These are phyloP conservation scores for Penicillium sp. DNA, from an alignment of 2,329 filamentous ascomycete species.

Conservation along the genomic window DNA sequence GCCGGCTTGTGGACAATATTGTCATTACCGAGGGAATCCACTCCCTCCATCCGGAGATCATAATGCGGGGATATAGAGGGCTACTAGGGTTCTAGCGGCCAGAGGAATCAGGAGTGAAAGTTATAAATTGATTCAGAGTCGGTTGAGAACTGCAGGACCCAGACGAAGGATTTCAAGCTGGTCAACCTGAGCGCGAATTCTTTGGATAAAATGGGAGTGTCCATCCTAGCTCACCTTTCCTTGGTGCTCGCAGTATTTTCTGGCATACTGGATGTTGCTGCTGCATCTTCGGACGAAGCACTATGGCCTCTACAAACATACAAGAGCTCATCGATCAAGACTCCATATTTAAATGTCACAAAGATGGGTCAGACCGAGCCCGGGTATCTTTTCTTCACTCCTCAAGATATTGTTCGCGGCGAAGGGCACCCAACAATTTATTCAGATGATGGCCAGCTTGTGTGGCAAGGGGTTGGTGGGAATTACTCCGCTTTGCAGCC, in stretches of 20 bases:
- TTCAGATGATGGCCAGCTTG: conserved; percentile 31
- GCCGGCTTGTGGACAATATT: neutral
- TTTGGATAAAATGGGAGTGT: neutral
- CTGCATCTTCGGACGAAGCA: conserved; percentile 5
- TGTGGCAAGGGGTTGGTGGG: conserved; percentile 32
- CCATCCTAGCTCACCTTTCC: neutral
- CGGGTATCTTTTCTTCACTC: conserved; percentile 31
- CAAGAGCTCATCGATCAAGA: conserved; percentile 19
- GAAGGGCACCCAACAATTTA: conserved; percentile 26
- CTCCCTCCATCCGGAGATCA: neutral
- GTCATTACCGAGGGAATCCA: neutral
- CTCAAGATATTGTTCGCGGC: conserved; percentile 13
- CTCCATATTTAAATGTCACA: conserved; percentile 25
- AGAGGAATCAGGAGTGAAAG: neutral
- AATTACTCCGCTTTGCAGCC: conserved; percentile 28
- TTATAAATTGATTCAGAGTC: neutral
- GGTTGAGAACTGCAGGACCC: too few relatives aligned
- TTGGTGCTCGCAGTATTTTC: conserved; percentile 12
- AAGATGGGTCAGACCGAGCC: conserved; percentile 30
- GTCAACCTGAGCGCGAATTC: too few relatives aligned
- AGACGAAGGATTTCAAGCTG: too few relatives aligned
- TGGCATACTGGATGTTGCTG: neutral
- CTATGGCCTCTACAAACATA: conserved; percentile 27
- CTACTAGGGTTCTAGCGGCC: neutral
- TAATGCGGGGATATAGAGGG: neutral